Percentiles rank a stretch among this genome's conserved stretches.
Evolutionary conservation across 2,329 filamentous ascomycete genomes (phyloP).

Genomic region (Pseudogymnoascus sp.): DNA sequence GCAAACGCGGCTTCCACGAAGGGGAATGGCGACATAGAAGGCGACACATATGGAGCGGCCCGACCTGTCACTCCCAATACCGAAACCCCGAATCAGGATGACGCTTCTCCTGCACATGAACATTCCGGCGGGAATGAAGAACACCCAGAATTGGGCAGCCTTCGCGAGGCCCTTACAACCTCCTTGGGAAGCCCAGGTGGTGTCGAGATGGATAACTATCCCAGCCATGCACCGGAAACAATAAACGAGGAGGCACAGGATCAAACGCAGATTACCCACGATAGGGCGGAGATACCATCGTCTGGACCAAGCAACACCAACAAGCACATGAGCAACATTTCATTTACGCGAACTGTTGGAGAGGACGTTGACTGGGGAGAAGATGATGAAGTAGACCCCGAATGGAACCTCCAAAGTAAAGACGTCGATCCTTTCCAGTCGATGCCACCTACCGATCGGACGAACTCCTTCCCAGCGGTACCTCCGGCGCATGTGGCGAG

Average conservation of each 20-base stretch:
- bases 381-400: constrained; percentile 44
- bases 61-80: constrained; percentile 11
- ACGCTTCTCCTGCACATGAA: neutral
- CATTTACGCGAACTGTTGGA: constrained; percentile 57
- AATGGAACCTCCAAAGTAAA: constrained; percentile 46
- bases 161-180: constrained; percentile 23
- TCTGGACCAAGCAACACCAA: constrained; percentile 29
- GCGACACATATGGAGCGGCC: neutral
- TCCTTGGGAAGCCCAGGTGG: constrained; percentile 23
- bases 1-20: neutral
- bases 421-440: constrained; percentile 53
- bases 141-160: constrained; percentile 19
- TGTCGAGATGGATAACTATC: constrained; percentile 23
- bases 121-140: constrained; percentile 15
- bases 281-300: constrained; percentile 20
- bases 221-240: constrained; percentile 17
- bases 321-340: constrained; percentile 54
- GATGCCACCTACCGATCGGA: constrained; percentile 49
- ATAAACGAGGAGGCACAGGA: constrained; percentile 13
- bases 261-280: neutral
- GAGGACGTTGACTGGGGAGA: constrained; percentile 54
- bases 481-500: constrained; percentile 35
- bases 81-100: neutral
- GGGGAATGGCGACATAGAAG: neutral
- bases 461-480: constrained; percentile 56